Base-by-base conservation (phyloP, 108 stramenopile species). In the Epithemia pelagica region DNA sequence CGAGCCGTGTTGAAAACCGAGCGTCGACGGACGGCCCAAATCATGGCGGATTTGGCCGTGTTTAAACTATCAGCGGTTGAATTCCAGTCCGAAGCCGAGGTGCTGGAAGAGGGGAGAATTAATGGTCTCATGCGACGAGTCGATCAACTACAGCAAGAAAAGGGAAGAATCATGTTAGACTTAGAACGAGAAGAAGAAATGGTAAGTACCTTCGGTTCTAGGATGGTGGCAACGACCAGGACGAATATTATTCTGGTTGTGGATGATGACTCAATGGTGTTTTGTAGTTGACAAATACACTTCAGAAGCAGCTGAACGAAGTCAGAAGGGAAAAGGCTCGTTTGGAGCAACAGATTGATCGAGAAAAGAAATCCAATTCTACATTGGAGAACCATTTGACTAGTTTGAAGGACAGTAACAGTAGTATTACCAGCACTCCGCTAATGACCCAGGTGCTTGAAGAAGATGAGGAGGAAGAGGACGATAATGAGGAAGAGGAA, bases 121-220 rank as follows among this genome's bases (percentile, higher is more conserved):
- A 80, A 80, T 58, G 33, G 61, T 20, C 59, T 80, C 3, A 74
- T 80, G 75, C 64, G 75, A 7, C 62, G 65, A 27, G 19, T 80
- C 46, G 79, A 80, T 46, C 46, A 21, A 2, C 32, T 80, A 25
- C 72, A 80, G 30, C 53, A 58, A 46, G 79, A 80, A 67, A 80
- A 80, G 72, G 73, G 79, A 26, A 59, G 75, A 19, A 75, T 80
- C 59, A 63, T 80, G 27, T 18, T 70, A 23, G 79, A 80, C 52
- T 64, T 80, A 58, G 79, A 80, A 29, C 54, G 75, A 28, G 79
- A 80, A 62, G 79, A 80, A 63, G 79, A 80, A 70, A 70, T 80
- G 75, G 76, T 77, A 55, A 58, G 76, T 61, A 2, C 25, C 52
- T 56, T 52, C 18, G n/a, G n/a, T n/a, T n/a, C n/a, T n/a, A n/a